Base-by-base conservation (phyloP, 305 asterid genomes). In the Solanum aculeatissimum region DNA sequence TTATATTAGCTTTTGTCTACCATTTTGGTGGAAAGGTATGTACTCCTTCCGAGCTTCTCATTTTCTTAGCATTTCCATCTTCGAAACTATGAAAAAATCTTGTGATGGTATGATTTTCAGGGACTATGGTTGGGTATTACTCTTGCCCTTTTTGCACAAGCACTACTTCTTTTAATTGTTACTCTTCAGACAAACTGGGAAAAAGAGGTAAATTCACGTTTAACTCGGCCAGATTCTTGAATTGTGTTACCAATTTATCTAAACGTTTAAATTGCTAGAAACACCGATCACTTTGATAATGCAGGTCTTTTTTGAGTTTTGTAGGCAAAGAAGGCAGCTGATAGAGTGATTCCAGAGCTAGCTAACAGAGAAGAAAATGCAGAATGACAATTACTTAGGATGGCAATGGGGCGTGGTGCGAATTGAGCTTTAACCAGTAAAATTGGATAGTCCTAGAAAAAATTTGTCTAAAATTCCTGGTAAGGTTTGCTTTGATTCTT, bases 61-160 rank as follows among this genome's bases (percentile, higher is more conserved):
- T 21, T 81, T 25, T 42, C 27, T 81, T 81, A 15, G 29, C n/a
- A 62, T 77, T 49, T 51, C 47, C 13, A 4, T 18, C 0, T 18
- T 6, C 14, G 0, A 29, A 43, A 40, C 16, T 5, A 25, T 15
- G 16, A 4, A 47, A 55, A 62, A 0, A 10, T 9, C n/a, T 62
- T 14, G 16, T 4, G 25, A 23, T 10, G 25, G 62, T 16, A 47
- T 14, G 27, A 40, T 79, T 57, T 51, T 2, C 84, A 86, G 88
- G 88, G 88, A 49, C 84, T 86, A 19, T 86, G 88, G 88, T 43
- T 66, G 19, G 88, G 88, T 51, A 75, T 83, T 14, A 86, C 43
- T 1, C 86, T 79, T 54, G 86, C 88, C 38, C 78, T 86, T 32
- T 49, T 83, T 32, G 84, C 40, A 15, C 88, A 86, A 83, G 82